These are phyloP conservation scores for Podila clonocystis DNA, from an alignment of 192 early-diverging fungal genomes.

Conservation along the genomic window DNA sequence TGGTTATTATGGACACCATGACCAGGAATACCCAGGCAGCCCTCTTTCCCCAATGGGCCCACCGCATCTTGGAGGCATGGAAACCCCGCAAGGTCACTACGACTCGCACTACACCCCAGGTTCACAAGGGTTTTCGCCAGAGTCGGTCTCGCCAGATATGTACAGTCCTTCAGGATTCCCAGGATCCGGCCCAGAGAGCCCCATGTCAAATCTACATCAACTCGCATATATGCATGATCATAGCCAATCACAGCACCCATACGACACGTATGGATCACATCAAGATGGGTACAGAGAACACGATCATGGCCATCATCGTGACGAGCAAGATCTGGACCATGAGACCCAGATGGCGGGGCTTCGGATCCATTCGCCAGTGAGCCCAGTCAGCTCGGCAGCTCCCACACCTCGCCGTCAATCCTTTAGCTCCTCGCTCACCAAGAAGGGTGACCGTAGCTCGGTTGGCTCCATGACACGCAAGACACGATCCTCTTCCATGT, in stretches of 20 bases:
- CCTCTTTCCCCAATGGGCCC: constrained; percentile 26
- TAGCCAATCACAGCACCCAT: constrained; percentile 22
- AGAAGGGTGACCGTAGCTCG: constrained; percentile 23
- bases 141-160: constrained; percentile 36
- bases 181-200: constrained; percentile 10
- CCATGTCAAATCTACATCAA: constrained; percentile 7
- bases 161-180: constrained; percentile 40
- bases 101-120: constrained; percentile 25
- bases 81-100: constrained; percentile 10
- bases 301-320: constrained; percentile 5
- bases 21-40: constrained; percentile 30
- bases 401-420: constrained; percentile 40
- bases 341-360: constrained; percentile 35
- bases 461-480: constrained; percentile 35
- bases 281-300: constrained; percentile 19
- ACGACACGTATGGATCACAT: constrained; percentile 9
- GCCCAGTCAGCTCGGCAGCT: constrained; percentile 16
- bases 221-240: background rate
- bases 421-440: constrained; percentile 34
- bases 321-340: constrained; percentile 43
- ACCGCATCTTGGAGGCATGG: constrained; percentile 23
- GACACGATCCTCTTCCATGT: constrained; percentile 40
- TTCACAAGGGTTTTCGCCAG: constrained; percentile 44
- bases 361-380: constrained; percentile 39
- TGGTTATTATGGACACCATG: constrained; percentile 29